Base-by-base conservation (phyloP, 331 rosid species). In the Arachis monticola region DNA sequence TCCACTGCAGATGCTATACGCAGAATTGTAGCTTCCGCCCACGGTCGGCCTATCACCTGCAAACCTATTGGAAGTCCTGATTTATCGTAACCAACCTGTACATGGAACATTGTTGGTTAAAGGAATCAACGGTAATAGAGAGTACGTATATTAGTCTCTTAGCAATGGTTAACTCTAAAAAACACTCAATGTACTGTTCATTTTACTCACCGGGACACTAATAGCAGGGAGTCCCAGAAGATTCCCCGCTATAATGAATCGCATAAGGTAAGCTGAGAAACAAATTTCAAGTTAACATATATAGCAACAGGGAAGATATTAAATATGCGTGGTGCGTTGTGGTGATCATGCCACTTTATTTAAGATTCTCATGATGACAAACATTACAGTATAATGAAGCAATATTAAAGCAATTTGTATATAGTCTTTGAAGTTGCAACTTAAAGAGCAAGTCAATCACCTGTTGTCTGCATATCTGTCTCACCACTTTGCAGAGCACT, bases 211-310 rank as follows among this genome's bases (percentile, higher is more conserved):
- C 12, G 99, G 99, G 68, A 94, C 83, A 58, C 95, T 84, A 77
- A 94, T 92, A 75, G 99, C 97, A 79, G 99, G 99, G 81, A 94
- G 76, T 42, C 97, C 99, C 52, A 94, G 86, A 82, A 90, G 92
- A 85, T 94, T 94, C 67, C 87, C 95, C 4, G 89, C 77, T 35
- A 87, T 6, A 73, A 86, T 77, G 76, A 94, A 94, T 75, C 88
- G 89, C 99, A 94, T 94, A 55, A 94, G 96, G 77, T 92, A 63
- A 69, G 77, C 97, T 93, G 87, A 75, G 64, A 78, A 71, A 60
- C 60, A 74, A 69, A 67, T 59, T 22, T 55, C 61, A 60, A 64
- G 40, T 52, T 46, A 67, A 56, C 53, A 60, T 22, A 73, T 31
- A 73, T 67, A 30, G 11, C 62, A 55, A 71, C 27, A 62, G 44